These are phyloP conservation scores for Oxytropis ochrocephala DNA, from an alignment of 306 rosid species.

Conservation along the genomic window DNA sequence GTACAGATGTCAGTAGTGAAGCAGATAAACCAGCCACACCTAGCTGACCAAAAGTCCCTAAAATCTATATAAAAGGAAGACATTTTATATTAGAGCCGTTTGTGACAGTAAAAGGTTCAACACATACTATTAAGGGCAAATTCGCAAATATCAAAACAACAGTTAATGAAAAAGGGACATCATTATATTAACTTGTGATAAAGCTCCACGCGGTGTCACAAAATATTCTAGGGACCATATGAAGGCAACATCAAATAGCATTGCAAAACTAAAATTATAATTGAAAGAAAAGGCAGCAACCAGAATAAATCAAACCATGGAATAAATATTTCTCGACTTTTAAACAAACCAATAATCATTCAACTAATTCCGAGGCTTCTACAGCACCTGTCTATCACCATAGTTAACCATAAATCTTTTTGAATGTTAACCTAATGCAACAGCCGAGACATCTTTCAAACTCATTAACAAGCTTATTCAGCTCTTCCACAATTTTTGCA, in stretches of 20 bases:
- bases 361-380: background rate
- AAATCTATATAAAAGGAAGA: constrained; percentile 38
- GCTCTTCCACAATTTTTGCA: constrained; percentile 4
- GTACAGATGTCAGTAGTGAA: constrained; percentile 84
- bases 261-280: background rate
- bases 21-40: constrained; percentile 96
- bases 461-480: background rate
- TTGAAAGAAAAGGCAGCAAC: background rate
- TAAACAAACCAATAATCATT: background rate
- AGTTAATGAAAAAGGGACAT: background rate
- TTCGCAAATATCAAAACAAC: background rate
- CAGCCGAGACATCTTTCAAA: constrained; percentile 4
- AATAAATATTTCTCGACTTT: constrained; percentile 17
- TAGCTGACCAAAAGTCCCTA: constrained; percentile 82
- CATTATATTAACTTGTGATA: background rate
- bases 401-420: background rate
- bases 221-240: background rate
- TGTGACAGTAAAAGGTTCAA: background rate
- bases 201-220: background rate
- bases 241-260: background rate
- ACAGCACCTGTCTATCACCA: background rate
- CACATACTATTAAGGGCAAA: background rate
- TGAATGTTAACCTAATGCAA: background rate
- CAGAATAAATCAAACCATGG: background rate
- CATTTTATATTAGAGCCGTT: constrained; percentile 12